Conservation (phyloP, 495 filamentous ascomycete genomes). For the Penicillium malachiteum region DNA sequence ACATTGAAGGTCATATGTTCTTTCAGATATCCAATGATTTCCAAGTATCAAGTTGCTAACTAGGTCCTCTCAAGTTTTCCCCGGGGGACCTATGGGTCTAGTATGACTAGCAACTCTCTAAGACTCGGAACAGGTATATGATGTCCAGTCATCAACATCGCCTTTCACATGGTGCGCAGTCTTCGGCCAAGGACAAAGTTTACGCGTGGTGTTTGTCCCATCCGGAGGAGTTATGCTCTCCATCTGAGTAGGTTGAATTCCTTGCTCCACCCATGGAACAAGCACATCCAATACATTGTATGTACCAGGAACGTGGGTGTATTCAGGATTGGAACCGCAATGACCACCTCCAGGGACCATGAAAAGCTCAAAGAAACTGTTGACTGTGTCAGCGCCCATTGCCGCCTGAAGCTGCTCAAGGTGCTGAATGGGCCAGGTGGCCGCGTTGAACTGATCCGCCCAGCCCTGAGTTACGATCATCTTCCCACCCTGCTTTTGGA, state of each 20-base stretch:
- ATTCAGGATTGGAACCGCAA: slow-evolving; percentile 32
- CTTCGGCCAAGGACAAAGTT: slow-evolving; percentile 39
- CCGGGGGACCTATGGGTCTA: no score
- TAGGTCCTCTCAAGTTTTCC: no score
- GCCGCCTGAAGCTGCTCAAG: slow-evolving; percentile 31
- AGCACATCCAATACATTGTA: slow-evolving; percentile 33
- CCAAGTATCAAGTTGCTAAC: no score
- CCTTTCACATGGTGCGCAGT: slow-evolving; percentile 16
- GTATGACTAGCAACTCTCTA: no score
- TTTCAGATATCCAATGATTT: no score
- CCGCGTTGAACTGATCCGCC: slow-evolving; percentile 39
- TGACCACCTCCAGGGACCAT: slow-evolving; percentile 32
- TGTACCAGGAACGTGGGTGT: slow-evolving; percentile 32
- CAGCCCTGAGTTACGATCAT: slow-evolving; percentile 41
- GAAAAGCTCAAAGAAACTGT: slow-evolving; percentile 32
- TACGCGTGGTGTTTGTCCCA: slow-evolving; percentile 29
- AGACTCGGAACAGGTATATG: not conserved
- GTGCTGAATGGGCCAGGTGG: slow-evolving; percentile 44
- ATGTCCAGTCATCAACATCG: not conserved
- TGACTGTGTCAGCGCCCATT: slow-evolving; percentile 24
- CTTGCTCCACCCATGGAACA: slow-evolving; percentile 32
- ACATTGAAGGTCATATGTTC: no score
- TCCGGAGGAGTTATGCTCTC: slow-evolving; percentile 28
- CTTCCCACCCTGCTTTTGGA: slow-evolving; percentile 33
- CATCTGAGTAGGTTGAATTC: slow-evolving; percentile 17